Base-by-base conservation (phyloP, 2,329 filamentous ascomycete genomes). In the Calonectria multiphialidica region DNA sequence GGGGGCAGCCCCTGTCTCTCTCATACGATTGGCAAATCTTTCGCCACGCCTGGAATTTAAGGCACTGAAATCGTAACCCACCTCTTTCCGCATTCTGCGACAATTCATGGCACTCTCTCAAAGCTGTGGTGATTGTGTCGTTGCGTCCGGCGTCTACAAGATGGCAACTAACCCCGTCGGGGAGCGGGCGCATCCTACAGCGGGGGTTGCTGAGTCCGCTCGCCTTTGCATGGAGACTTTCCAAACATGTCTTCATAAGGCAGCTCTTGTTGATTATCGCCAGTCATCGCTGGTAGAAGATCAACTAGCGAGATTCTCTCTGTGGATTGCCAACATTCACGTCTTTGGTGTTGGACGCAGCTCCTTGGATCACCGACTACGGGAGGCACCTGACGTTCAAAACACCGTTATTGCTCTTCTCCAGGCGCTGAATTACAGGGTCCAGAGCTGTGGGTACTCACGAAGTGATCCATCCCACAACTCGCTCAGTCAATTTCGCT, bases 281-380 rank as follows among this genome's bases (percentile, higher is more conserved):
- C n/a, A 47, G 9, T 18, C 30, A 37, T 62, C 40, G 8, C 33
- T 33, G 8, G 70, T 77, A 2, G 75, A 77, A 13, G 72, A 77
- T 23, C 76, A 78, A 30, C 23, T 75, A 10, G 74, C 76, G 2
- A 73, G 71, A 1, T 77, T 78, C 49, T 76, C 68, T 13, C 42
- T 47, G 6, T 78, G 76, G 76, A 21, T 66, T 6, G 21, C 69
- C 5, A 70, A 16, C 18, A 76, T 75, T 12, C 49, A 69, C 1
- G 74, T 75, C 15, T 76, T 78, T 30, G 65, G 47, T 2, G 5
- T 16, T 0, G 64, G 63, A 1, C 47, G 68, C 35, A 69, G n/a
- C 0, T 76, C 74, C 3, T 28, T 78, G 57, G 76, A 78, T 45
- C 71, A 76, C 35, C 69, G 74, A 7, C 45, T 77, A 2, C 42